Evolutionary conservation across 306 rosid species (phyloP).

Genomic region (Heteromeles arbutifolia): DNA sequence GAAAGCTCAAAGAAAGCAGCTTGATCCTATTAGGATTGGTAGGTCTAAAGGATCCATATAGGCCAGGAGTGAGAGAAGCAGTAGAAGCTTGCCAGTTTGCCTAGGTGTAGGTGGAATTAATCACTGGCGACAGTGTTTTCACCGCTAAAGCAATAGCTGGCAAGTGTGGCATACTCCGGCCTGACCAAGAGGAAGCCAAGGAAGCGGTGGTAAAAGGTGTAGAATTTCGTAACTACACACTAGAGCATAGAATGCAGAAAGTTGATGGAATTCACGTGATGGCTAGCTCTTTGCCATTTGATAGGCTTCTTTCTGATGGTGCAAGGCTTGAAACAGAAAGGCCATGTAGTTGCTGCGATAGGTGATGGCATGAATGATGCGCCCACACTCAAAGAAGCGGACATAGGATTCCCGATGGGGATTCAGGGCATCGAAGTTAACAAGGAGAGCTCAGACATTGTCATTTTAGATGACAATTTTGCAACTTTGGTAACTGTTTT

Average conservation of each 20-base stretch:
- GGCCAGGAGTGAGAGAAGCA: conserved; percentile 17
- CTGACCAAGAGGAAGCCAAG: not conserved
- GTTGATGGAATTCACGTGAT: conserved; percentile 27
- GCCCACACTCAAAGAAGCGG: conserved; percentile 15
- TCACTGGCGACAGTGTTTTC: conserved; percentile 27
- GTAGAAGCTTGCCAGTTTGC: conserved; percentile 24
- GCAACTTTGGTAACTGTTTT: conserved; percentile 20
- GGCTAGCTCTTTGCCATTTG: conserved; percentile 35
- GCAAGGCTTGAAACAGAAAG: conserved; percentile 30
- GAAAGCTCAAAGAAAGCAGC: conserved; percentile 3
- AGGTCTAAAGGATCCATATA: conserved; percentile 29
- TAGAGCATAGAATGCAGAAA: conserved; percentile 23
- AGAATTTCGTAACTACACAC: conserved; percentile 24
- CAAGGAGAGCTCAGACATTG: conserved; percentile 25
- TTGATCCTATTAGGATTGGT: conserved; percentile 25
- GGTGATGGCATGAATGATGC: conserved; percentile 36
- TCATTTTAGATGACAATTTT: conserved; percentile 29
- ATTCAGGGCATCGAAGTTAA: conserved; percentile 30
- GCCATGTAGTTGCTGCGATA: conserved; percentile 27
- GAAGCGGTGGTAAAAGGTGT: conserved; percentile 26
- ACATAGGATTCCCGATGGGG: conserved; percentile 35
- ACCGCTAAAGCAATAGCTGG: conserved; percentile 28
- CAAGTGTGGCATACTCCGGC: conserved; percentile 23
- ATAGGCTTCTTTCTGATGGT: conserved; percentile 30
- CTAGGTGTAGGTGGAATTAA: conserved; percentile 26